These are phyloP conservation scores for Cercophora newfieldiana DNA, from an alignment of 495 filamentous ascomycete genomes.

Conservation along the genomic window DNA sequence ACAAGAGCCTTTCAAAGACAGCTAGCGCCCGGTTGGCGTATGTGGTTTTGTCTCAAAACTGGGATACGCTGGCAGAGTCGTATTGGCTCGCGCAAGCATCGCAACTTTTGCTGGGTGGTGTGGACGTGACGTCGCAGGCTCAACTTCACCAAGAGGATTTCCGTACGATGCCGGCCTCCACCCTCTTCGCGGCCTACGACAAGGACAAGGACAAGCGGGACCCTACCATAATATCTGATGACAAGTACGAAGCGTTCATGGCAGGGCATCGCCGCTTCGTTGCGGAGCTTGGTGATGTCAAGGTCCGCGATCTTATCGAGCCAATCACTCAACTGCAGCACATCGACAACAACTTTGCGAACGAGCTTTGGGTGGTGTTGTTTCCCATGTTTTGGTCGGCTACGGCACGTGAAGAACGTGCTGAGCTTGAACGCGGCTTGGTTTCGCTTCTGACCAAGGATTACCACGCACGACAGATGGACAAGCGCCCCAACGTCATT, in stretches of 20 bases:
- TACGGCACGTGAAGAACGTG: conserved; percentile 79
- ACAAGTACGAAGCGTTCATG: conserved; percentile 78
- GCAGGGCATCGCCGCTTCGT: conserved; percentile 77
- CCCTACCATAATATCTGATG: conserved; percentile 72
- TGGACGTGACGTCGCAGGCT: conserved; percentile 77
- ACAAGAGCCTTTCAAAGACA: conserved; percentile 82
- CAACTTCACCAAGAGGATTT: conserved; percentile 84
- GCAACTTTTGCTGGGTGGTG: conserved; percentile 83
- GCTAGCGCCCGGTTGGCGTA: conserved; percentile 85
- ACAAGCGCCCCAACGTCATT: conserved; percentile 91
- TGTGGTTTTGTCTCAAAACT: conserved; percentile 90
- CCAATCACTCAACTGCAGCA: conserved; percentile 95
- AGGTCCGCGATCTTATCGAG: conserved; percentile 81
- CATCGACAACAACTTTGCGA: conserved; percentile 72
- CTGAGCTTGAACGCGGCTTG: conserved; percentile 87
- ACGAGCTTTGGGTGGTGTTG: conserved; percentile 84
- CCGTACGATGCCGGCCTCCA: conserved; percentile 66
- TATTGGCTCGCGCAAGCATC: conserved; percentile 96
- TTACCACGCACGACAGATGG: conserved; percentile 89
- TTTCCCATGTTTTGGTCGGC: conserved; percentile 95
- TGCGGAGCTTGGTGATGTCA: conserved; percentile 77
- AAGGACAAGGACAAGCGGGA: conserved; percentile 72
- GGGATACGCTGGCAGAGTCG: conserved; percentile 90
- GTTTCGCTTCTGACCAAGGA: conserved; percentile 87
- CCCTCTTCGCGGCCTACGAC: conserved; percentile 66